Evolutionary conservation across 2,329 filamentous ascomycete genomes (phyloP), one percentile per base, ranked within the genome.

Genomic region (Sarocladium brachiariae): DNA sequence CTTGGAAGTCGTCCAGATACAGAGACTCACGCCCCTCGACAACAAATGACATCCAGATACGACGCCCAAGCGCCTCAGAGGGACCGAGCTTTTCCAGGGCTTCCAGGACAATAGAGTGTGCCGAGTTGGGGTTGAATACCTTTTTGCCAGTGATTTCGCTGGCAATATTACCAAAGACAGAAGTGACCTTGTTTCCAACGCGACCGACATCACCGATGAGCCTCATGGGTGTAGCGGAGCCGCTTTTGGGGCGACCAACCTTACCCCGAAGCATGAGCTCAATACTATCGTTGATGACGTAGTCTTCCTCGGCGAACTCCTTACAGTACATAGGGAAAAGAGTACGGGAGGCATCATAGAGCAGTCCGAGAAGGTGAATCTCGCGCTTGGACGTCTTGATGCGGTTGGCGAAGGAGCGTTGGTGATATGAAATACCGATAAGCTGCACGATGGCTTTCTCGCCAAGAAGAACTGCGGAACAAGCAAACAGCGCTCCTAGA

Each of bases 21-120:
- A 99, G 75, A 1, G 84, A 74, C 35, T 96, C 89, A 52, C 84
- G 84, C 59, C 89, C 90, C 67, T 97, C 92, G 3, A 93, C 82
- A 1, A 96, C 93, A 63, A 96, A 95, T 1, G 91, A 96, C 89
- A 96, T 95, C 93, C 93, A 97, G 55, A 97, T 85, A 61, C 93
- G 86, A 58, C 83, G 86, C n/a, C 89, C 91, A 52, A 97, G 73
- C n/a, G 93, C 93, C 65, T 97, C 91, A 0, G 90, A 89, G 6
- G 89, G 87, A 53, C 78, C 77, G 38, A 80, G 83, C 70, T 89
- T 92, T 67, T 96, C 91, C 27, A 97, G 75, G 8, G 92, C 93
- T 63, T 95, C 83, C 11, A 95, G 76, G 4, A 97, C 89, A 46
- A 97, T 82, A 0, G 89, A 93, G 65, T 96, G 91, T 1, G 91